Percentiles rank a stretch among this genome's conserved stretches.
Evolutionary conservation across 1,139 yeast genomes (phyloP).

Genomic region (Yamadazyma mexicana): DNA sequence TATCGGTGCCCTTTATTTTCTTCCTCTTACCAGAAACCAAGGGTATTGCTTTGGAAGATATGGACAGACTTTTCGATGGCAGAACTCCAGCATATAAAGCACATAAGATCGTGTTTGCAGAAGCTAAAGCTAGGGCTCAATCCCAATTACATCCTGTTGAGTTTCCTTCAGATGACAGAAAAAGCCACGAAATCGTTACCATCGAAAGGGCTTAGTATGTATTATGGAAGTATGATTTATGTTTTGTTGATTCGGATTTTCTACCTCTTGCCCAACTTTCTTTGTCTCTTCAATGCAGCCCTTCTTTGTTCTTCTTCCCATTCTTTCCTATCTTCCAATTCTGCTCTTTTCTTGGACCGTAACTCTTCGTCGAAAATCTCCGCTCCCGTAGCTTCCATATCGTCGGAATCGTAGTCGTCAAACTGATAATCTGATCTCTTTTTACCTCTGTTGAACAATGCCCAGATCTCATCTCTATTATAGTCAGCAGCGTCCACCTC

Average conservation of each 20-base stretch:
- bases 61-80: conserved; percentile 41
- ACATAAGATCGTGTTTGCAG: conserved; percentile 20
- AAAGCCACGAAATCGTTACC: neutral
- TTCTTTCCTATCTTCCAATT: conserved; percentile 65
- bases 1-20: conserved; percentile 36
- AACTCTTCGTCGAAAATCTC: conserved; percentile 83
- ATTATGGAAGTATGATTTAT: no score
- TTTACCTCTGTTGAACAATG: conserved; percentile 70
- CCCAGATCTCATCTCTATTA: conserved; percentile 87
- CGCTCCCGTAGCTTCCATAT: conserved; percentile 94
- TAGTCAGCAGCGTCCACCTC: conserved; percentile 43
- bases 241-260: neutral
- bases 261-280: conserved; percentile 10
- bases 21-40: conserved; percentile 42
- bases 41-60: conserved; percentile 44
- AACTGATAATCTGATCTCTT: conserved; percentile 48
- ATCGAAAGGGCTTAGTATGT: neutral
- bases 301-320: conserved; percentile 54
- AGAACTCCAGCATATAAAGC: conserved; percentile 20
- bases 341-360: conserved; percentile 58
- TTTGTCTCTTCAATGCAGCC: conserved; percentile 31
- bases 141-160: neutral
- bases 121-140: neutral
- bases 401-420: conserved; percentile 63
- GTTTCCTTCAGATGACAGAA: neutral